Conservation (phyloP, 306 rosid species). For the Glycyrrhiza uralensis region DNA sequence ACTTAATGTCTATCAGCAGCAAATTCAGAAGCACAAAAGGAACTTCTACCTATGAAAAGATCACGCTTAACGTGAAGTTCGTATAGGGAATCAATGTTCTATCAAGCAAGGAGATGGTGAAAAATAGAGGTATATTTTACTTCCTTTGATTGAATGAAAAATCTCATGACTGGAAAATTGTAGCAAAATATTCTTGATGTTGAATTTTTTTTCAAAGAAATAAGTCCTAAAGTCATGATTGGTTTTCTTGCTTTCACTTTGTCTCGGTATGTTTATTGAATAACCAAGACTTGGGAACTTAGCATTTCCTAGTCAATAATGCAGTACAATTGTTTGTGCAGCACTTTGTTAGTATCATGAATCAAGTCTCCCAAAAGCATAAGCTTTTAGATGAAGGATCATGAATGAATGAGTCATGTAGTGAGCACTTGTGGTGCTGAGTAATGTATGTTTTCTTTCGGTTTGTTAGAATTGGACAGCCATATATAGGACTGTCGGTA, state of each 20-base stretch:
- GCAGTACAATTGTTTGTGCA: neutral
- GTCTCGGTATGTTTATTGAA: neutral
- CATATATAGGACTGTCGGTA: too few species aligned
- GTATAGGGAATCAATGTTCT: conserved; percentile 18
- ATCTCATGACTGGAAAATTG: neutral
- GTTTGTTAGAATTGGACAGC: too few species aligned
- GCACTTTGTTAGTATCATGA: neutral
- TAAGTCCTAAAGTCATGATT: neutral
- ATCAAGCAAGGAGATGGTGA: neutral
- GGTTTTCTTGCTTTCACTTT: neutral
- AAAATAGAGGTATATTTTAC: conserved; percentile 29
- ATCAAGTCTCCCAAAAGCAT: neutral
- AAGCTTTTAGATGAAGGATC: neutral
- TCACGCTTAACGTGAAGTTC: conserved; percentile 30
- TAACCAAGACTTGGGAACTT: neutral
- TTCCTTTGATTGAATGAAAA: neutral
- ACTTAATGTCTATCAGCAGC: conserved; percentile 8
- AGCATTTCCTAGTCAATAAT: neutral
- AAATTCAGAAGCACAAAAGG: conserved; percentile 11
- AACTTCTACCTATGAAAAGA: conserved; percentile 9
- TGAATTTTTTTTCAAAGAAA: neutral
- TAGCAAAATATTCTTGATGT: neutral
- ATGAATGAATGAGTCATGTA: too few species aligned
- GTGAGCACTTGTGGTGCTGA: too few species aligned
- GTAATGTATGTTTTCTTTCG: too few species aligned